Base-by-base conservation (phyloP, 768 basidiomycete genomes). In the Russula vinacea region DNA sequence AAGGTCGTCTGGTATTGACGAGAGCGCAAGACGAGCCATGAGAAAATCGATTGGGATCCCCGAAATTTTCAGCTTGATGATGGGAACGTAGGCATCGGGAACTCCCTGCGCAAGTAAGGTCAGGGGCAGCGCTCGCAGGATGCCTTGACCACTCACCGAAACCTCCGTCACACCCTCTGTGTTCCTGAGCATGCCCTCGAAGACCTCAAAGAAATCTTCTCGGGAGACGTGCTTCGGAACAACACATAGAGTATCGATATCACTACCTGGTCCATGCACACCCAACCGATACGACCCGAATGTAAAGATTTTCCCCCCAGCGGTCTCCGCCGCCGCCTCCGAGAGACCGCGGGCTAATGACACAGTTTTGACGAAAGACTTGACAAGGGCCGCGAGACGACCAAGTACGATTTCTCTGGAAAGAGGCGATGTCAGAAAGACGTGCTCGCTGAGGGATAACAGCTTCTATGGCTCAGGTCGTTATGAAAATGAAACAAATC, bases 161-260 rank as follows among this genome's bases (percentile, higher is more conserved):
- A 95, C 90, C 71, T 98, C 93, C 3, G 87, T 81, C 17, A 86
- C 90, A 22, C 91, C 94, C 50, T 94, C 91, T 65, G 87, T 74
- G 50, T 88, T 86, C 68, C 83, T 84, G 56, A 99, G 78, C 92
- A 98, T 92, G 16, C 85, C 82, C 74, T 93, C 92, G 69, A 99
- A 95, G 29, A 87, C 80, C 0, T 90, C 87, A 73, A 97, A 97
- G 78, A 98, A 98, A 78, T 98, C 95, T 68, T 97, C 94, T 67
- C 94, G 83, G 61, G 88, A 90, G 61, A 98, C 90, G 75, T 98
- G 94, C 75, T 95, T 93, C 8, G 97, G 97, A 42, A 96, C 97
- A 40, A 98, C 96, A 73, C 93, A 91, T 24, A 99, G 78, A n/a
- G 95, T 97, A 79, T 99, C 97, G 74, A 99, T 98, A 83, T 99